Conservation (phyloP, 2,329 filamentous ascomycete genomes). For the Sporothrix phasma region DNA sequence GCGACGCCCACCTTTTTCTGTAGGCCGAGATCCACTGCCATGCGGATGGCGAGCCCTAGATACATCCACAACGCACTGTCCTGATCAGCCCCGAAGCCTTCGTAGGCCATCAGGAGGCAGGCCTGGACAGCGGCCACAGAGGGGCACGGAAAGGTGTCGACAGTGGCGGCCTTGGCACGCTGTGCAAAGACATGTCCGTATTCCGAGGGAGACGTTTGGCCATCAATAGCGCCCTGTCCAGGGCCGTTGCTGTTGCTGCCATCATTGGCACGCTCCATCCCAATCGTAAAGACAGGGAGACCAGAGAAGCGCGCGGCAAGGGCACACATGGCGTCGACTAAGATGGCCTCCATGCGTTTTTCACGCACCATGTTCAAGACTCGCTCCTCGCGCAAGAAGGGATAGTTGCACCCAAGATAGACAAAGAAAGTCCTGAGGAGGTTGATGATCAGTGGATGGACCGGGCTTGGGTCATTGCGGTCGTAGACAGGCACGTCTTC, state of each 20-base stretch:
- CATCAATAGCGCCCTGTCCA: neutral
- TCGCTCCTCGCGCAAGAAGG: slow-evolving; percentile 63
- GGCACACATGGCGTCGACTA: slow-evolving; percentile 79
- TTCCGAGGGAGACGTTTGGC: slow-evolving; percentile 42
- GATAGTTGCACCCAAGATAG: slow-evolving; percentile 77
- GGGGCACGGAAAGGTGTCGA: slow-evolving; percentile 74
- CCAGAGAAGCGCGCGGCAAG: slow-evolving; percentile 73
- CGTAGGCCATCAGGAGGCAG: slow-evolving; percentile 73
- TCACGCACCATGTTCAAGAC: slow-evolving; percentile 69
- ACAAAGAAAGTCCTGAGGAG: slow-evolving; percentile 73
- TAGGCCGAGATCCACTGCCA: slow-evolving; percentile 58
- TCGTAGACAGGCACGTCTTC: slow-evolving; percentile 67
- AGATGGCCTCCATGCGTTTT: slow-evolving; percentile 70
- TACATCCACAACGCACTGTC: slow-evolving; percentile 94
- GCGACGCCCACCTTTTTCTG: slow-evolving; percentile 70
- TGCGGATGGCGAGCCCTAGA: slow-evolving; percentile 70
- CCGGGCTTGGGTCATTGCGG: slow-evolving; percentile 56
- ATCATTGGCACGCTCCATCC: slow-evolving; percentile 31
- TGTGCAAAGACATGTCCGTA: slow-evolving; percentile 71
- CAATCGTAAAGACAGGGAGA: slow-evolving; percentile 41
- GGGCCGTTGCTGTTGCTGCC: slow-evolving; percentile 19
- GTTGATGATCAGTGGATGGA: slow-evolving; percentile 64
- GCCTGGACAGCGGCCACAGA: slow-evolving; percentile 78
- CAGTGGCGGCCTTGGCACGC: slow-evolving; percentile 69
- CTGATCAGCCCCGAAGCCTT: slow-evolving; percentile 78